phyloP scores from a whole-genome alignment of 169 alveolate genomes.

The Plasmodium yoelii region DNA sequence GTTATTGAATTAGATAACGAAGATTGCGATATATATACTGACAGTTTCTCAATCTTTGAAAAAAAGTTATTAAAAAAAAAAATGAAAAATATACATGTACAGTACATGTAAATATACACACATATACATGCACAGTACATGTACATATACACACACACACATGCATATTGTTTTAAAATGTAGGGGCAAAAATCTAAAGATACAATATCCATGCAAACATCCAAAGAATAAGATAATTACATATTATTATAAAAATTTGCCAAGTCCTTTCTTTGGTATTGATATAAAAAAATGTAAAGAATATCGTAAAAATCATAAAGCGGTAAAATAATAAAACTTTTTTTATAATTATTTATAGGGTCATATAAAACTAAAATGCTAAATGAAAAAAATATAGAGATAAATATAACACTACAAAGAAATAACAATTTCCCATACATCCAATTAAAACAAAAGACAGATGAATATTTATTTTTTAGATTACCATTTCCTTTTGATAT shows the following conservation, averaged over 20 bases:
- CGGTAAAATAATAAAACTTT: neutral
- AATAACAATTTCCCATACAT: constrained; percentile 1
- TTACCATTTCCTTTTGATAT: constrained; percentile 34
- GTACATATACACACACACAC: neutral
- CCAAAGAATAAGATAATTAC: constrained; percentile 19
- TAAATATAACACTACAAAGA: constrained; percentile 31
- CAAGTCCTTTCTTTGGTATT: constrained; percentile 33
- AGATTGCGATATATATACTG: constrained; percentile 20
- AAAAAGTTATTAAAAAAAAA: constrained; percentile 10
- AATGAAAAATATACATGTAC: neutral
- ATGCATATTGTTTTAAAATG: neutral
- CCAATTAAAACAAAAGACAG: constrained; percentile 1
- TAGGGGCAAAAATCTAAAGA: constrained; percentile 9
- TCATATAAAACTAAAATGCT: constrained; percentile 9
- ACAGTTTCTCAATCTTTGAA: constrained; percentile 3
- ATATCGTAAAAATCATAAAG: no score
- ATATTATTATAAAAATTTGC: constrained; percentile 18
- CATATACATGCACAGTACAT: neutral
- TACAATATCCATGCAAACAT: constrained; percentile 15
- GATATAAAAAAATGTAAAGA: constrained; percentile 3
- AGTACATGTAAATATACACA: neutral
- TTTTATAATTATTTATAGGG: constrained; percentile 16
- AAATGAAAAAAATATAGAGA: constrained; percentile 10
- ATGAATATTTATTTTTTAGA: constrained; percentile 40
- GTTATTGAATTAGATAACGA: constrained; percentile 4